Conservation (phyloP, 2,329 filamentous ascomycete species). For the Cercospora janseana region DNA sequence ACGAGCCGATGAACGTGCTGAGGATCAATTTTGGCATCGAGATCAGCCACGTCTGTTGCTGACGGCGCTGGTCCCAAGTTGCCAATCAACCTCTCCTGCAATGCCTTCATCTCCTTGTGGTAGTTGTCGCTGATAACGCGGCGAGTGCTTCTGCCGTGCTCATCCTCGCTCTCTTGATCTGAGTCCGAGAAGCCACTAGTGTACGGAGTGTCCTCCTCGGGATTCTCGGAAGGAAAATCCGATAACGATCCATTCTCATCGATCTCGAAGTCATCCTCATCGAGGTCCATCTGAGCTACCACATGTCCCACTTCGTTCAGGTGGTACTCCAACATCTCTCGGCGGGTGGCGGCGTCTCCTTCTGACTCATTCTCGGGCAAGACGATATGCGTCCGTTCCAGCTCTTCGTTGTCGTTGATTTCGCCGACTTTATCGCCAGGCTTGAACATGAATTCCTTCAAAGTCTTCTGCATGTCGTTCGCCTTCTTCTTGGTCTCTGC, state of each 20-base stretch:
- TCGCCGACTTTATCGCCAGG: slow-evolving; percentile 45
- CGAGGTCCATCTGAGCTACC: slow-evolving; percentile 85
- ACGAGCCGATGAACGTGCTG: slow-evolving; percentile 59
- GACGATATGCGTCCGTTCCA: slow-evolving; percentile 49
- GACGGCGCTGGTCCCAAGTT: slow-evolving; percentile 55
- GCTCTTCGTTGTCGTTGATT: slow-evolving; percentile 45
- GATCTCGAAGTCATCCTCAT: slow-evolving; percentile 58
- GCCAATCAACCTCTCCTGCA: slow-evolving; percentile 72
- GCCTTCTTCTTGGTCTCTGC: neutral
- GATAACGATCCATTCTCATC: slow-evolving; percentile 41
- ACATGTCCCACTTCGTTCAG: slow-evolving; percentile 85
- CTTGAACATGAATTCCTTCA: slow-evolving; percentile 34
- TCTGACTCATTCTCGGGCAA: slow-evolving; percentile 71
- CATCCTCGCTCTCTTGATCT: slow-evolving; percentile 70
- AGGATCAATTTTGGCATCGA: slow-evolving; percentile 45
- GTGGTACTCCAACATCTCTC: slow-evolving; percentile 88
- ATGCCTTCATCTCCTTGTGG: slow-evolving; percentile 75
- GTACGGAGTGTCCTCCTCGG: slow-evolving; percentile 43
- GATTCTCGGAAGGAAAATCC: slow-evolving; percentile 32
- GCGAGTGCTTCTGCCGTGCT: slow-evolving; percentile 69
- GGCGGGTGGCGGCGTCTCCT: slow-evolving; percentile 76
- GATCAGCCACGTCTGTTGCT: slow-evolving; percentile 35
- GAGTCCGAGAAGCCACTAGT: slow-evolving; percentile 57
- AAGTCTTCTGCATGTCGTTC: slow-evolving; percentile 29
- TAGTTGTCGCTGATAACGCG: slow-evolving; percentile 71